phyloP scores from a whole-genome alignment of 2,329 filamentous ascomycete species.

The Mycocentrospora acerina region DNA sequence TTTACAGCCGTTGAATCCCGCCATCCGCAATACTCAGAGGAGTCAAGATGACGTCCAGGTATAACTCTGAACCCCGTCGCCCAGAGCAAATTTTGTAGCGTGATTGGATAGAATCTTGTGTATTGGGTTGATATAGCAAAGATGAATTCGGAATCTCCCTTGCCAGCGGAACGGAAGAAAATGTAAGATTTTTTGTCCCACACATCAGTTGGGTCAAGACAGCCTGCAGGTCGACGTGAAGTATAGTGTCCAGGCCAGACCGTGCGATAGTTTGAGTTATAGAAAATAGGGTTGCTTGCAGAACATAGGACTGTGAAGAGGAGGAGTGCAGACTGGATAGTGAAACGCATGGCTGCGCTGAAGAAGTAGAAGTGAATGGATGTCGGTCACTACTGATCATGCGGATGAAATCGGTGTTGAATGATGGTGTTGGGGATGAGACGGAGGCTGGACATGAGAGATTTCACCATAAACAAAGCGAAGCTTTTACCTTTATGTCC shows the following conservation, averaged over 20 bases:
- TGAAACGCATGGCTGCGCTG: conserved; percentile 4
- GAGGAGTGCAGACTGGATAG: conserved; percentile 2
- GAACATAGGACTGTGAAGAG: conserved; percentile 1
- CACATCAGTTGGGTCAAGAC: not conserved
- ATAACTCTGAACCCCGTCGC: not conserved
- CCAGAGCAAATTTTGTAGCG: not conserved
- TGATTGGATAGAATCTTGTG: conserved; percentile 3
- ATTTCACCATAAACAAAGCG: too few relatives aligned
- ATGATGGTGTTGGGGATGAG: too few relatives aligned
- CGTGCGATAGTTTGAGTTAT: not conserved
- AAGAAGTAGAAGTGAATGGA: conserved; percentile 4
- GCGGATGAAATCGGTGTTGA: too few relatives aligned
- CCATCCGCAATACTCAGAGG: conserved; percentile 4
- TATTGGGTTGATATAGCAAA: conserved; percentile 2
- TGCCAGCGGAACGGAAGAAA: conserved; percentile 2
- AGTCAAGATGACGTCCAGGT: not conserved
- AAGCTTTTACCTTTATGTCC: too few relatives aligned
- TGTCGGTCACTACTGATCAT: not conserved
- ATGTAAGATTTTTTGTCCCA: not conserved
- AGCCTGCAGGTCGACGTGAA: not conserved
- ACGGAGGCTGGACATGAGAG: too few relatives aligned
- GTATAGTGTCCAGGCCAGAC: not conserved
- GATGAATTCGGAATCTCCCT: not conserved
- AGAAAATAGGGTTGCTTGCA: not conserved
- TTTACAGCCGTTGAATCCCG: not conserved